These are phyloP conservation scores for Neonectria magnoliae DNA, from an alignment of 2,329 filamentous ascomycete genomes.

Conservation along the genomic window DNA sequence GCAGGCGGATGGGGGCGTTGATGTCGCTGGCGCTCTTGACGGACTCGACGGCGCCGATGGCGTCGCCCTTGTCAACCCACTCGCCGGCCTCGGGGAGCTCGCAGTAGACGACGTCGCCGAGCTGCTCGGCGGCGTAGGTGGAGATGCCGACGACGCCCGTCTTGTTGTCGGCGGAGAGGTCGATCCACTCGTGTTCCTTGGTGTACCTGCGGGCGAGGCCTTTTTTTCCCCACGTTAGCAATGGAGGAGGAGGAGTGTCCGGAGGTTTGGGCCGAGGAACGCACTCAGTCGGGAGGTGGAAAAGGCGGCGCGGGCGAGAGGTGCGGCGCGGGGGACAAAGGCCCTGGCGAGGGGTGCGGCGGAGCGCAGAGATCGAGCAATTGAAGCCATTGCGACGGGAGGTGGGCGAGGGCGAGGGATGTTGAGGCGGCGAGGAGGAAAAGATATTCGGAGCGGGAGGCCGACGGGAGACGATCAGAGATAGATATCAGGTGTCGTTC, in stretches of 20 bases:
- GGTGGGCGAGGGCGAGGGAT: neutral
- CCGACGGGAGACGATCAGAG: slow-evolving; percentile 19
- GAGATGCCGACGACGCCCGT: slow-evolving; percentile 87
- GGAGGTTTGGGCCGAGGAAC: slow-evolving; percentile 20
- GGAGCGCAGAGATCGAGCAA: slow-evolving; percentile 65
- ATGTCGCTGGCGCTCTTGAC: slow-evolving; percentile 99
- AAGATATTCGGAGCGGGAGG: slow-evolving; percentile 21
- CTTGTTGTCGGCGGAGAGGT: slow-evolving; percentile 83
- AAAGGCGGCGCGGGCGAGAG: slow-evolving; percentile 57
- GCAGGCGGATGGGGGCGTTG: slow-evolving; percentile 85
- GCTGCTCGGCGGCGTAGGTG: slow-evolving; percentile 87
- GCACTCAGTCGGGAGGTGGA: slow-evolving; percentile 53
- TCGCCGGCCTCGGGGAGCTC: slow-evolving; percentile 81
- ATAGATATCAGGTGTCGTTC: slow-evolving; percentile 24
- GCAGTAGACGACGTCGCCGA: slow-evolving; percentile 97
- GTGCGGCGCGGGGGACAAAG: slow-evolving; percentile 51
- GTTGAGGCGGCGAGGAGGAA: slow-evolving; percentile 8
- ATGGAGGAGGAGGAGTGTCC: slow-evolving; percentile 1
- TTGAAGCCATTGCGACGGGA: slow-evolving; percentile 65
- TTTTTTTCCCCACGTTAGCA: slow-evolving; percentile 4
- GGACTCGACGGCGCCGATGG: slow-evolving; percentile 94
- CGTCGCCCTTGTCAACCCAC: slow-evolving; percentile 78
- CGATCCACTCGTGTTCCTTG: slow-evolving; percentile 98
- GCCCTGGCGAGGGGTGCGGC: slow-evolving; percentile 58
- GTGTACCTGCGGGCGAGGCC: slow-evolving; percentile 85